Percentiles rank a stretch among this genome's conserved stretches.
phyloP scores from a whole-genome alignment of 495 filamentous ascomycete species.

The Hapsidospora chrysogenum region DNA sequence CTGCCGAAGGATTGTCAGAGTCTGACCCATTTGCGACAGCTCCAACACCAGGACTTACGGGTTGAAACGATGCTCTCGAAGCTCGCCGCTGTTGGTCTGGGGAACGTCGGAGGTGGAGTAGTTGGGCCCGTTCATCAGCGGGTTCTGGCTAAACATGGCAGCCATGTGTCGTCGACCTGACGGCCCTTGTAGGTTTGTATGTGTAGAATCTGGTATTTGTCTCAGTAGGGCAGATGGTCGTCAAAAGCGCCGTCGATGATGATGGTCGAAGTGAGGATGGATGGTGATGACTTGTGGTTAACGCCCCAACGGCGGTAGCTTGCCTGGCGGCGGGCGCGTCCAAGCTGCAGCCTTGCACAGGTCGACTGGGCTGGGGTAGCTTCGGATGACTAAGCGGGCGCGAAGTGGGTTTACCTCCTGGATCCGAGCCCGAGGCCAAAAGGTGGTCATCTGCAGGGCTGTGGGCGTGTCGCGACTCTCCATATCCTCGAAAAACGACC shows the following conservation, averaged over 20 bases:
- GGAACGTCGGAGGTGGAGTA: conserved; percentile 40
- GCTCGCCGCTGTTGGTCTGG: conserved; percentile 21
- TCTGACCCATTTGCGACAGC: neutral
- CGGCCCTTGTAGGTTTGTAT: conserved; percentile 3
- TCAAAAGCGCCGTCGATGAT: neutral
- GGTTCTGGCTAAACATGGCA: conserved; percentile 47
- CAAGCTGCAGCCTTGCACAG: conserved; percentile 29
- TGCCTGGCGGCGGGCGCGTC: too few species aligned
- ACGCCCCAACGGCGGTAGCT: too few species aligned
- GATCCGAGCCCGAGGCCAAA: too few species aligned
- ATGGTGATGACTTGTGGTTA: neutral
- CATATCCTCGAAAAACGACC: neutral
- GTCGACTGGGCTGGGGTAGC: conserved; percentile 1
- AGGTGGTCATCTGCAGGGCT: too few species aligned
- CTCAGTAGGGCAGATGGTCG: neutral
- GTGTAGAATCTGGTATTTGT: too few species aligned
- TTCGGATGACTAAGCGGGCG: conserved; percentile 1
- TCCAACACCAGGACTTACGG: conserved; percentile 41
- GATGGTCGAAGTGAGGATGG: conserved; percentile 2
- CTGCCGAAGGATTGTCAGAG: conserved; percentile 24
- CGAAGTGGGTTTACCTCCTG: too few species aligned
- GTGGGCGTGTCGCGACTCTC: too few species aligned
- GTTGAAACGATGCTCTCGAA: conserved; percentile 72
- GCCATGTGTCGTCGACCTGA: conserved; percentile 27
- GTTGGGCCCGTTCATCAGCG: conserved; percentile 41